A percentile compares a stretch with the other conserved stretches of the same genome.
Evolutionary conservation across 1,139 yeast species (phyloP).

Genomic region (Yamadazyma spencermartinsiae): DNA sequence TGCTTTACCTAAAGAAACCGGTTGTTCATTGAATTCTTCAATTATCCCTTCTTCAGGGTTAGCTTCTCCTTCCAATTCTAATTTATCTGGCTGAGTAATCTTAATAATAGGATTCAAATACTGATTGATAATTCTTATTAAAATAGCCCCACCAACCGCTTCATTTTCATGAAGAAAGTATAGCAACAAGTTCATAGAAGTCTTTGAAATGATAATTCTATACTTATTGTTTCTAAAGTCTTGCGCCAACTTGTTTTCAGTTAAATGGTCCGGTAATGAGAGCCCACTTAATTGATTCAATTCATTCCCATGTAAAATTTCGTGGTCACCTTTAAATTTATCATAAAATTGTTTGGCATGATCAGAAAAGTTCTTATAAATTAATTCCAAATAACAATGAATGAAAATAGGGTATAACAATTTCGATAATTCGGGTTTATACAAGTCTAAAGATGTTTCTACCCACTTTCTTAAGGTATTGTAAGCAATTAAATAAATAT

Average conservation of each 20-base stretch:
- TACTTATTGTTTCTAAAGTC: conserved; percentile 75
- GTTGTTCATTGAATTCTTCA: conserved; percentile 64
- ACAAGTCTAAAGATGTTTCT: conserved; percentile 86
- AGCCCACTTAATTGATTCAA: conserved; percentile 70
- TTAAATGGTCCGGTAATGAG: conserved; percentile 75
- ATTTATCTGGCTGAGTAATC: conserved; percentile 47
- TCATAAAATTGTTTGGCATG: conserved; percentile 77
- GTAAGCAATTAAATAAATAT: conserved; percentile 75
- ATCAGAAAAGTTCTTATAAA: conserved; percentile 57
- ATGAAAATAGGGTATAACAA: conserved; percentile 88
- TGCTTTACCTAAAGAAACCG: conserved; percentile 76
- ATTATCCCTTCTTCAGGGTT: conserved; percentile 65
- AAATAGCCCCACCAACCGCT: conserved; percentile 85
- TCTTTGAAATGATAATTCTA: conserved; percentile 73
- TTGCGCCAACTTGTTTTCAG: conserved; percentile 79
- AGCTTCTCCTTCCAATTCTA: conserved; percentile 46
- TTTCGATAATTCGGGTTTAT: conserved; percentile 83
- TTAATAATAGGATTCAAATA: conserved; percentile 71
- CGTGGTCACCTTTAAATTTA: conserved; percentile 71
- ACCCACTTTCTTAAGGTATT: conserved; percentile 83
- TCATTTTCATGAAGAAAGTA: conserved; percentile 91
- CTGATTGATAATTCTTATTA: conserved; percentile 84
- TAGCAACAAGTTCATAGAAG: conserved; percentile 79
- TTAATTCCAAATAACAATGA: conserved; percentile 80
- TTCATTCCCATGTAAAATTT: conserved; percentile 76